Conservation (phyloP, 495 filamentous ascomycete genomes). For the Neurospora cerealis region DNA sequence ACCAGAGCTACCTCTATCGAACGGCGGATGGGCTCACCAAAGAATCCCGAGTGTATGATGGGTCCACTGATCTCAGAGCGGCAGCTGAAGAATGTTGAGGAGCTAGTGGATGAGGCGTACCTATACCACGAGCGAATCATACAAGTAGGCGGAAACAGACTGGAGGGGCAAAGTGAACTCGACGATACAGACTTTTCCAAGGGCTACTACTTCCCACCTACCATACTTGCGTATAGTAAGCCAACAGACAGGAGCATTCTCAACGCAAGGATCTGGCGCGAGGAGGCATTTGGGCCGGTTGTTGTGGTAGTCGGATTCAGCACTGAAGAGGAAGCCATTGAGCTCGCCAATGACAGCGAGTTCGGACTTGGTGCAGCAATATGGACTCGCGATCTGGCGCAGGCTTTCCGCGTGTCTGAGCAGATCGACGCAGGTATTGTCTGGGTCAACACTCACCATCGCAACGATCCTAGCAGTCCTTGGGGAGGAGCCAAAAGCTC, state of each 20-base stretch:
- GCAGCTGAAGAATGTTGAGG: conserved; percentile 28
- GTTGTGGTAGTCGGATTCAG: conserved; percentile 37
- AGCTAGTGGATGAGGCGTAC: conserved; percentile 27
- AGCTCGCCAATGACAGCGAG: conserved; percentile 39
- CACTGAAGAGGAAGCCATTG: conserved; percentile 37
- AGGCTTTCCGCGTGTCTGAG: conserved; percentile 46
- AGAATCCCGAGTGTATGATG: conserved; percentile 35
- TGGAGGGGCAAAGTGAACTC: conserved; percentile 17
- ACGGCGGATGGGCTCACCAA: conserved; percentile 39
- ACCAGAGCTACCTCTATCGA: conserved; percentile 30
- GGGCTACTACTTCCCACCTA: conserved; percentile 51
- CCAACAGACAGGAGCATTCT: conserved; percentile 8
- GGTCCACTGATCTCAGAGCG: conserved; percentile 29
- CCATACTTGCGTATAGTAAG: conserved; percentile 32
- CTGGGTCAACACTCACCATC: conserved; percentile 54
- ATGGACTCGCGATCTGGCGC: conserved; percentile 48
- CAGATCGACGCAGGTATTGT: conserved; percentile 50
- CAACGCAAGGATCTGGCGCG: conserved; percentile 25
- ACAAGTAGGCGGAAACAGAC: conserved; percentile 26
- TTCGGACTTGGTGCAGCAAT: conserved; percentile 46
- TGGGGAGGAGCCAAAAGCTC: conserved; percentile 46
- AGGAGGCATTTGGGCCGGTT: conserved; percentile 44
- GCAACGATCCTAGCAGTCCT: conserved; percentile 50
- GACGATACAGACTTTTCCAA: conserved; percentile 29
- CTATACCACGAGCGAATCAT: conserved; percentile 12